phyloP scores from a whole-genome alignment of 2,329 filamentous ascomycete genomes.

The Colletotrichum tropicicola region DNA sequence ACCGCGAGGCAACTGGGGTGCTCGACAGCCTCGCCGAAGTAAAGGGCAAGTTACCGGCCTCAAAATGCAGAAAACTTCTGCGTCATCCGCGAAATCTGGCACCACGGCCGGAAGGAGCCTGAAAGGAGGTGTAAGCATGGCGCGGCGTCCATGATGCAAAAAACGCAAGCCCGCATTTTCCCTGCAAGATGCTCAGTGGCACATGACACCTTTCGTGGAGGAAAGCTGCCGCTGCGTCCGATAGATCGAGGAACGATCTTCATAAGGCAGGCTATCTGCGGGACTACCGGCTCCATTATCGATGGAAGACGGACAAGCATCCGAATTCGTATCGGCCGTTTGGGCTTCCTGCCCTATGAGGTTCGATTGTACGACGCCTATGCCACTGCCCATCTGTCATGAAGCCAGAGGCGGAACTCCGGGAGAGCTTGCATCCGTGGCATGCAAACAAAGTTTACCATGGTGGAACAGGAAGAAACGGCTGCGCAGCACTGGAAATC shows the following conservation, averaged over 20 bases:
- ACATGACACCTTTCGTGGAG: neutral
- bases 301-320: neutral
- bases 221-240: neutral
- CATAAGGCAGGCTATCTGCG: neutral
- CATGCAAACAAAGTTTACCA: neutral
- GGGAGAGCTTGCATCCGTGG: neutral
- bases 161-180: neutral
- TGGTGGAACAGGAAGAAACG: neutral
- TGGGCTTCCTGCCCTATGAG: neutral
- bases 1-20: neutral
- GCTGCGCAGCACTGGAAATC: neutral
- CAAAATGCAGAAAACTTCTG: conserved; percentile 1
- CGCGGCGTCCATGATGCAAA: neutral
- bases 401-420: neutral
- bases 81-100: neutral
- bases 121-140: neutral
- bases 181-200: neutral
- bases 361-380: neutral
- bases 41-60: neutral
- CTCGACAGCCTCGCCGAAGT: neutral
- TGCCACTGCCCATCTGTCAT: neutral
- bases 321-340: neutral
- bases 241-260: neutral
- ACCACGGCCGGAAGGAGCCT: neutral
- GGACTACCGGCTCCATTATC: neutral